phyloP scores from a whole-genome alignment of 2,329 filamentous ascomycete species.

The Botrytis byssoidea region DNA sequence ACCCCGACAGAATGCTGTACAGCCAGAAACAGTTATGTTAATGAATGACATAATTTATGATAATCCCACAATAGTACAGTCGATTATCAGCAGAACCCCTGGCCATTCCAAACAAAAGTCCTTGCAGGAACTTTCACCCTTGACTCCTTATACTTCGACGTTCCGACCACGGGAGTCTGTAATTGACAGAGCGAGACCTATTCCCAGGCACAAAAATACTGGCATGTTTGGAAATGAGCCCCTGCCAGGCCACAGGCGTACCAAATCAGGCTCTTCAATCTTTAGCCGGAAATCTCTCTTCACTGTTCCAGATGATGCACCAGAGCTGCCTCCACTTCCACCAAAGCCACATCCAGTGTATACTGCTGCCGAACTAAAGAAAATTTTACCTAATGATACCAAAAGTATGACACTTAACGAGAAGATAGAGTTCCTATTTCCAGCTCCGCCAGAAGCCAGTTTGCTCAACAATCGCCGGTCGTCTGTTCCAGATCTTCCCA shows the following conservation, averaged over 20 bases:
- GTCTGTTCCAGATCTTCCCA: slow-evolving; percentile 48
- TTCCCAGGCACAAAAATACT: slow-evolving; percentile 41
- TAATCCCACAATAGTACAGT: slow-evolving; percentile 49
- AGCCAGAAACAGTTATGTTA: slow-evolving; percentile 53
- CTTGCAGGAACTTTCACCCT: slow-evolving; percentile 22
- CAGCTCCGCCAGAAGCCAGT: slow-evolving; percentile 39
- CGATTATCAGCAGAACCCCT: slow-evolving; percentile 48
- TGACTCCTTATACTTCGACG: slow-evolving; percentile 21
- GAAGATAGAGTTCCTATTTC: slow-evolving; percentile 54
- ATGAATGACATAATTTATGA: slow-evolving; percentile 57
- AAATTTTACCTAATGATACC: slow-evolving; percentile 52
- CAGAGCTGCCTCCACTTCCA: slow-evolving; percentile 50
- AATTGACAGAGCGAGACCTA: slow-evolving; percentile 39
- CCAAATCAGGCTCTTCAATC: slow-evolving; percentile 51
- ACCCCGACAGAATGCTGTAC: slow-evolving; percentile 26
- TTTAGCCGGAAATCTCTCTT: slow-evolving; percentile 48
- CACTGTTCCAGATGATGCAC: slow-evolving; percentile 48
- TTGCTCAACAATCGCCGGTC: slow-evolving; percentile 40
- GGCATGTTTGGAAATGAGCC: slow-evolving; percentile 49
- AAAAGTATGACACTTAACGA: slow-evolving; percentile 59
- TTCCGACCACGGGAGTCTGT: slow-evolving; percentile 34
- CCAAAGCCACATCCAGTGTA: slow-evolving; percentile 44
- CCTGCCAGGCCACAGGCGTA: slow-evolving; percentile 45
- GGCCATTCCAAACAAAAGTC: slow-evolving; percentile 13
- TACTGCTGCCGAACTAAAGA: slow-evolving; percentile 42